Evolutionary conservation across 352 stramenopile species (phyloP).

Genomic region (Pythium monospermum): DNA sequence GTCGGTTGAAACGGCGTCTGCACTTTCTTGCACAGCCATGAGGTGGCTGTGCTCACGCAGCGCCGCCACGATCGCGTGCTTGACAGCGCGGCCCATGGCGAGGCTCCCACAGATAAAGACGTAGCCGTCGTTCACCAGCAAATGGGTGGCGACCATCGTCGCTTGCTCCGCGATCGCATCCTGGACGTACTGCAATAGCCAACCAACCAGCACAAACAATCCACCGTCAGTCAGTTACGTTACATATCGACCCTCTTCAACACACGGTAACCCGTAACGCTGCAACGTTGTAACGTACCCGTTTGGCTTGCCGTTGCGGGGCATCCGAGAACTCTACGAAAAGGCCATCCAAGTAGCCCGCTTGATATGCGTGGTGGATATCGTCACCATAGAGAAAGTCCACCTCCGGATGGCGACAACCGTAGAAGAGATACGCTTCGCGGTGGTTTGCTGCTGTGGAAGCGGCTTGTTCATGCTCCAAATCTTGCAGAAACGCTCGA

Average conservation of each 20-base stretch:
- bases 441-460: constrained; percentile 23
- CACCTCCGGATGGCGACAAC: constrained; percentile 46
- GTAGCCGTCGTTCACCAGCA: constrained; percentile 51
- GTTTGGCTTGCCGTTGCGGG: constrained; percentile 30
- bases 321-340: constrained; percentile 59
- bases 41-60: constrained; percentile 36
- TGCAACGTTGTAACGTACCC: constrained; percentile 28
- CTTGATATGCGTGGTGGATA: constrained; percentile 32
- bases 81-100: constrained; percentile 71
- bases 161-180: constrained; percentile 52
- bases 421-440: constrained; percentile 71
- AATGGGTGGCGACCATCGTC: constrained; percentile 47
- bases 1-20: constrained; percentile 23
- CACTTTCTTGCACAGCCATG: constrained; percentile 17
- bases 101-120: constrained; percentile 79
- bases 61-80: constrained; percentile 48
- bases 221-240: too few relatives aligned
- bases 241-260: too few relatives aligned
- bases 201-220: constrained; percentile 1
- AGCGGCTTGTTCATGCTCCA: constrained; percentile 46
- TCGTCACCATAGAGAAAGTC: constrained; percentile 77
- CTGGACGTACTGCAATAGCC: constrained; percentile 57
- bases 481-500: constrained; percentile 71
- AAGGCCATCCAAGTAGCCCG: constrained; percentile 43
- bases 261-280: too few relatives aligned